phyloP scores from a whole-genome alignment of 352 stramenopile species.

The Globisporangium acanthophoron region DNA sequence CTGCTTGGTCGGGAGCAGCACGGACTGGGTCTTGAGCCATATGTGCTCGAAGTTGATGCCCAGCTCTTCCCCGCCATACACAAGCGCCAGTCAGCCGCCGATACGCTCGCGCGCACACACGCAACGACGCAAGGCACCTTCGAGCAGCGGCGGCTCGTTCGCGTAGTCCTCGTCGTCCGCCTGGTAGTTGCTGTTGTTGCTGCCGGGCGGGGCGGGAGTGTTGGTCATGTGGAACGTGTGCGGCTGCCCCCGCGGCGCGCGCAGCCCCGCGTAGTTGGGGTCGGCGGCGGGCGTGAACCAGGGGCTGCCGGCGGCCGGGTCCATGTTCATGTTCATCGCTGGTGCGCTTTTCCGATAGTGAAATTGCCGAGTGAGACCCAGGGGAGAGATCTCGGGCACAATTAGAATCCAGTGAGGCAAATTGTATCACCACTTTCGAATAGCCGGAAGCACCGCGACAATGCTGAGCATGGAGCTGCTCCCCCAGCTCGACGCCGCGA shows the following conservation, averaged over 20 bases:
- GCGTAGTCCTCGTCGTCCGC: slow-evolving; percentile 91
- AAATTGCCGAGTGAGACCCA: not conserved
- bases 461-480: slow-evolving; percentile 15
- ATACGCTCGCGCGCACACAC: not conserved
- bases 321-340: slow-evolving; percentile 77
- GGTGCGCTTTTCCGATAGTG: not conserved
- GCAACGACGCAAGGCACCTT: slow-evolving; percentile 41
- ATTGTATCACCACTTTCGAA: not conserved
- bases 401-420: not conserved
- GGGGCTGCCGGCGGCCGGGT: slow-evolving; percentile 52
- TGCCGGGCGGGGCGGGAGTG: slow-evolving; percentile 4
- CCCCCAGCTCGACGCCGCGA: slow-evolving; percentile 49
- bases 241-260: not conserved
- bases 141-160: slow-evolving; percentile 95
- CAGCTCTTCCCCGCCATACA: slow-evolving; percentile 63
- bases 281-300: slow-evolving; percentile 60
- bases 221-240: slow-evolving; percentile 2
- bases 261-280: slow-evolving; percentile 34
- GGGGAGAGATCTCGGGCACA: too few relatives aligned
- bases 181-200: slow-evolving; percentile 11
- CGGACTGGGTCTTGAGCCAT: slow-evolving; percentile 93
- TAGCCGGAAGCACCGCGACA: not conserved
- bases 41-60: slow-evolving; percentile 98
- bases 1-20: slow-evolving; percentile 91
- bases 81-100: too few relatives aligned